A percentile compares a stretch with the other conserved stretches of the same genome.
These are phyloP conservation scores for Fagopyrum tataricum DNA, from an alignment of 148 eudicot genomes.

Conservation along the genomic window DNA sequence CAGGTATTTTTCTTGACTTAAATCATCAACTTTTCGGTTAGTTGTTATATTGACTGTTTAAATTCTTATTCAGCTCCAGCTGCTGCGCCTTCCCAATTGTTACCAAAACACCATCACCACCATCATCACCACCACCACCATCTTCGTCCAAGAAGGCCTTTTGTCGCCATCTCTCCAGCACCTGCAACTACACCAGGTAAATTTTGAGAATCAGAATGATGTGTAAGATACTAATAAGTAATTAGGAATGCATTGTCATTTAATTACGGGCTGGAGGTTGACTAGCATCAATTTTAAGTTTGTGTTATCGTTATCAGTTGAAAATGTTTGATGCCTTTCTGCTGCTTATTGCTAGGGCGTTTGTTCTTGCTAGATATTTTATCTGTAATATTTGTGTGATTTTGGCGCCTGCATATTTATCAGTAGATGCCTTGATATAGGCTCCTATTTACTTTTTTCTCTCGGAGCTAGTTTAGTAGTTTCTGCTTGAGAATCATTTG, in stretches of 20 bases:
- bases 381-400: background rate
- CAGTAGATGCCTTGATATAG: background rate
- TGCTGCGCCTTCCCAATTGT: constrained; percentile 33
- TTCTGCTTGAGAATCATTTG: background rate
- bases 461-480: background rate
- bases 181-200: constrained; percentile 63
- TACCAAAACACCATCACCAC: constrained; percentile 35
- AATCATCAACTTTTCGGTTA: background rate
- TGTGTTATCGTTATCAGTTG: background rate
- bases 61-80: constrained; percentile 36
- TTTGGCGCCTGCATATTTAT: background rate
- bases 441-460: background rate
- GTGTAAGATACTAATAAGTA: background rate
- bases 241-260: background rate
- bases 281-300: background rate
- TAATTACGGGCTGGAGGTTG: background rate
- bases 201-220: background rate
- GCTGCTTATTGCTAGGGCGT: background rate
- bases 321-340: background rate
- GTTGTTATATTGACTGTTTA: constrained; percentile 10
- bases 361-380: background rate
- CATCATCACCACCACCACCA: constrained; percentile 40
- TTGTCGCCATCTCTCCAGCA: constrained; percentile 33
- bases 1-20: constrained; percentile 33
- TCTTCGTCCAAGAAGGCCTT: constrained; percentile 33